Evolutionary conservation across 2,329 filamentous ascomycete species (phyloP), one percentile per base, ranked within the genome.

Genomic region (Aspergillus ustus): DNA sequence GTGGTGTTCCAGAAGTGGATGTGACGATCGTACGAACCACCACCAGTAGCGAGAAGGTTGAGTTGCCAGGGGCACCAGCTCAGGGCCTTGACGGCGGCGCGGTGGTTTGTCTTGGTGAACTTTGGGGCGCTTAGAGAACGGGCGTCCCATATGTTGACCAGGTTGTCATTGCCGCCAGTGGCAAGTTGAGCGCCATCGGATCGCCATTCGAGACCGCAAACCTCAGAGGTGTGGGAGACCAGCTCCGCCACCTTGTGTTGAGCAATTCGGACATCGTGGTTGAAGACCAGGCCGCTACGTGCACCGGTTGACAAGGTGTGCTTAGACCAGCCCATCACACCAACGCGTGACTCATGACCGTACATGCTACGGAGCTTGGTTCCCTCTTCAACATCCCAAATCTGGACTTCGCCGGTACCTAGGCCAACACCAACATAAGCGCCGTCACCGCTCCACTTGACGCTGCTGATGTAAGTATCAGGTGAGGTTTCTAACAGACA

Each of bases 1-100:
- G 95, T 98, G 51, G 93, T 96, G 86, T 99, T 99, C 95, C 95
- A 99, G 87, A 99, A 99, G 84, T 99, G 95, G 79, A 99, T 99
- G 81, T 97, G 91, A 70, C 93, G 91, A 77, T 99, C 95, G 79
- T 97, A 96, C 48, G 92, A 96, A 69, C 95, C 95, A 74, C 95
- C 95, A 60, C 95, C 95, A 48, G 95, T 98, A 61, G 95, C 95
- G 52, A 99, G 90, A 53, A 98, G 88, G 84, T 97, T 98, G 79
- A 92, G 89, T 82, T 97, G 95, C 95, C 95, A 99, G 48, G 95
- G 95, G 85, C 95, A 99, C 95, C 95, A 99, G 66, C 93, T 91
- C 50, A 99, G 87, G 62, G 95, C 95, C 87, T 99, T 99, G 81
- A 99, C 93, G 49, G 95, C 95, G 60, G 95, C 95, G 80, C 95